phyloP scores from a whole-genome alignment of 2,329 filamentous ascomycete genomes.

The Alternaria metachromatica region DNA sequence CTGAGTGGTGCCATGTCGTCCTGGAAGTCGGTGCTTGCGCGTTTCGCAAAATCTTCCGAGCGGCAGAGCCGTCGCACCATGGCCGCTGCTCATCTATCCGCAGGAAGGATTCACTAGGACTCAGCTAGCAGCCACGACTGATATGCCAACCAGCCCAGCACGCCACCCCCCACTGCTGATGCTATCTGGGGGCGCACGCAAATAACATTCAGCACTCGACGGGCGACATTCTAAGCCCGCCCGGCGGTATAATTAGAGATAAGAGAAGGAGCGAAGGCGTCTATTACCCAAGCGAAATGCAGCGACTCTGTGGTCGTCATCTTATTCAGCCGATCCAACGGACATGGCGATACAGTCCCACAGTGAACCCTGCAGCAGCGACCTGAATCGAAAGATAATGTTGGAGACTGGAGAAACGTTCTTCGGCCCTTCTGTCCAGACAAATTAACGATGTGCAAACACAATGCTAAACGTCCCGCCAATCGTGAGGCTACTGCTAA shows the following conservation, averaged over 20 bases:
- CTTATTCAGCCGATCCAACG: slow-evolving; percentile 4
- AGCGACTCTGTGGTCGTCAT: neutral
- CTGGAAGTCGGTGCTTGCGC: neutral
- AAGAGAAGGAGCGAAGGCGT: neutral
- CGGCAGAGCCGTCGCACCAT: slow-evolving; percentile 19
- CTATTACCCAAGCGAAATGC: neutral
- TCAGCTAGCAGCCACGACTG: neutral
- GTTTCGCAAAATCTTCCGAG: slow-evolving; percentile 21
- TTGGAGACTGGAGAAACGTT: neutral
- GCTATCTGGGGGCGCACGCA: neutral
- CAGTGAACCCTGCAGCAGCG: neutral
- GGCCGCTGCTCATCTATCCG: slow-evolving; percentile 14
- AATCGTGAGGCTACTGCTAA: slow-evolving; percentile 1
- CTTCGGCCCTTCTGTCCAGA: slow-evolving; percentile 5
- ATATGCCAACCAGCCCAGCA: neutral
- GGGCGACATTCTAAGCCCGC: neutral
- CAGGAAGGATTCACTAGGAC: neutral
- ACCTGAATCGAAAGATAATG: slow-evolving; percentile 1
- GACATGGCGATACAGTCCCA: neutral
- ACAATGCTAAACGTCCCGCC: slow-evolving; percentile 1
- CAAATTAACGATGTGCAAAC: neutral
- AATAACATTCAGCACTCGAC: neutral
- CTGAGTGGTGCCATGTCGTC: slow-evolving; percentile 2
- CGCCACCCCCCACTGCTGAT: neutral
- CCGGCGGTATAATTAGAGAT: slow-evolving; percentile 7